Evolutionary conservation across 768 basidiomycete genomes (phyloP), one percentile per base, ranked within the genome.

Genomic region (Rhizopogon sp.): DNA sequence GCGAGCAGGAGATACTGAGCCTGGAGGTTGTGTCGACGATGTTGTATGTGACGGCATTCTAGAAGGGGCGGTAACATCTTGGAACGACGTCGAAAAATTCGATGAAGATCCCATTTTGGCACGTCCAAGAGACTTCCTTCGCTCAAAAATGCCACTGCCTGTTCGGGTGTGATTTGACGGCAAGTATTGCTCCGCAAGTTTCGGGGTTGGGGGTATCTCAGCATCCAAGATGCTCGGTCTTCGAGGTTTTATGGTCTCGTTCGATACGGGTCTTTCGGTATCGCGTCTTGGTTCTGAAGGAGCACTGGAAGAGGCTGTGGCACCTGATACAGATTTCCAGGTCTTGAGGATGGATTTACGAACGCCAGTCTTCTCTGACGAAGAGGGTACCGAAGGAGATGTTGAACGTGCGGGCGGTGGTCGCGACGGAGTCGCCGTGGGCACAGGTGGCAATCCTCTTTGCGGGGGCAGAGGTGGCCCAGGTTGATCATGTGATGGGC

Each of bases 341-440:
- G 76, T 73, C 66, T 88, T 88, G 59, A 89, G 67, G 56, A 90
- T 89, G 10, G 88, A 90, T 72, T 87, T 89, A 42, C 84, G 80
- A 47, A 73, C 73, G 25, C 68, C 73, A 8, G 68, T 63, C 61
- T 76, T 81, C 59, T 81, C 77, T 60, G 70, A 71, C 29, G 76
- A 75, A 47, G 73, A 72, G n/a, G 68, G 61, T 33, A 64, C 40
- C 28, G 35, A 37, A 51, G 39, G 33, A 60, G 65, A 37, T 13
- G 49, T 56, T 56, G 10, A 56, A 28, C 29, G 43, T 7, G 25
- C 5, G 3, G 25, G 25, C 25, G 55, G 47, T 37, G 58, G 16
- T 40, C 66, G 58, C 16, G 68, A 60, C 42, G 67, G 66, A 22
- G 65, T 62, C 10, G 72, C 62, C 43, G 67, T 61, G 40, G 68